Conservation (phyloP, 2,329 filamentous ascomycete species). For the Huntiella abstrusa region DNA sequence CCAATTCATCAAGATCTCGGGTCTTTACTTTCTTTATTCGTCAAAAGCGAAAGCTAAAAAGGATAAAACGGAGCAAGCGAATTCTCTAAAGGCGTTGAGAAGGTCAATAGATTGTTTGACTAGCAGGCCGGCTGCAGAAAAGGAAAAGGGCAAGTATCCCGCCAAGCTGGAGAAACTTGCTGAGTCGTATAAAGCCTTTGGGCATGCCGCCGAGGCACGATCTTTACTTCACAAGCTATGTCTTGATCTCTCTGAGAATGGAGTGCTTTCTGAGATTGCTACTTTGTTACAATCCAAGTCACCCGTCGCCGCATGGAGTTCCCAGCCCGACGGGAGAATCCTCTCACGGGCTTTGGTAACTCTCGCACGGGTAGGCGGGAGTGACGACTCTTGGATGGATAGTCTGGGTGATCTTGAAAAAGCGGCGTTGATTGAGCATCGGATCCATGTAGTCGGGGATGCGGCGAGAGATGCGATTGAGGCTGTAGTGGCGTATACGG, state of each 20-base stretch:
- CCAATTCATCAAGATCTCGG: conserved; percentile 48
- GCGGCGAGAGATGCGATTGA: conserved; percentile 19
- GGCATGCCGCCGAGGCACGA: conserved; percentile 36
- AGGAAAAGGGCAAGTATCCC: conserved; percentile 38
- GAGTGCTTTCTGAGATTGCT: conserved; percentile 35
- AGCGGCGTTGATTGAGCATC: conserved; percentile 40
- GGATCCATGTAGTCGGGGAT: conserved; percentile 12
- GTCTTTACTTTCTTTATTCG: conserved; percentile 45
- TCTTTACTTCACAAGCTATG: conserved; percentile 42
- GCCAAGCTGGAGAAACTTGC: conserved; percentile 50
- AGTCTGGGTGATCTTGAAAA: conserved; percentile 32
- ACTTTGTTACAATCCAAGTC: conserved; percentile 29
- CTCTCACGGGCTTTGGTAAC: conserved; percentile 41
- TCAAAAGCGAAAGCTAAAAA: conserved; percentile 21
- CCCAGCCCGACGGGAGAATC: conserved; percentile 27
- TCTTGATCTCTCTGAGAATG: conserved; percentile 38
- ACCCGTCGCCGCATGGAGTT: conserved; percentile 33
- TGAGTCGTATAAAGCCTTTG: conserved; percentile 35
- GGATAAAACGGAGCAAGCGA: conserved; percentile 22
- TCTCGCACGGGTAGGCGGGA: conserved; percentile 36
- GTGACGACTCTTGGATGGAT: conserved; percentile 35
- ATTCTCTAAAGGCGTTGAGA: conserved; percentile 37
- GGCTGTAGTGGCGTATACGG: conserved; percentile 27
- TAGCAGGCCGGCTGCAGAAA: conserved; percentile 32
- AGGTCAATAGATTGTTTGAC: conserved; percentile 45